Base-by-base conservation (phyloP, 768 basidiomycete genomes). In the Trametes punicea region DNA sequence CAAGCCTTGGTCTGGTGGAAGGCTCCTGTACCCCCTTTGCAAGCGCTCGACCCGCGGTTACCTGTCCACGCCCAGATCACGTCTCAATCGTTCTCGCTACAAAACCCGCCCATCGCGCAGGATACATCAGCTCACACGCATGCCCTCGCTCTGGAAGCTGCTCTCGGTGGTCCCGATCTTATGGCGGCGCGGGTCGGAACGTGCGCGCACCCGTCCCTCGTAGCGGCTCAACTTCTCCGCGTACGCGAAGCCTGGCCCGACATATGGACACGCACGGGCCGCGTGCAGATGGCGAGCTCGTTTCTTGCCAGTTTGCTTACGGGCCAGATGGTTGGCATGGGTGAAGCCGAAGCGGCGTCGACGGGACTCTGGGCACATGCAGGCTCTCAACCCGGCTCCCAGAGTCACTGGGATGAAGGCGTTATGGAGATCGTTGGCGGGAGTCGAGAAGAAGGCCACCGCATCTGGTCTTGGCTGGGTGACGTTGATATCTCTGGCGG, bases 1-100 rank as follows among this genome's bases (percentile, higher is more conserved):
- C 84, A 87, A 66, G 87, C 88, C 3, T 75, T 90, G 18, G 90
- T 93, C 36, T 92, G 89, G 88, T 92, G 90, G 88, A 90, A 89
- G 71, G 84, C 87, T 1, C 80, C 88, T 9, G 79, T 88, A 11
- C 83, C 85, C 13, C 84, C 83, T 7, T 75, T 93, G 50, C 87
- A 87, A 21, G 79, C 83, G 16, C 75, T 92, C 46, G 87, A 90
- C 65, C 82, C 89, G 2, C 80, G 82, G 60, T 69, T 82, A n/a
- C 82, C 86, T 0, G 71, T 92, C 6, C 81, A 87, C 63, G 72
- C 80, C 1, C 89, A 90, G 64, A 85, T 92, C 54, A 77, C 81
- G 1, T 72, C 85, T 0, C 81, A 81, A 21, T 78, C 80, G 0
- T 89, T 91, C 64, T 84, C 87, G 9, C 69, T 91, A 2, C 81